Evolutionary conservation across 257 asterid genomes (phyloP).

Genomic region (Ajuga chamaepitys): DNA sequence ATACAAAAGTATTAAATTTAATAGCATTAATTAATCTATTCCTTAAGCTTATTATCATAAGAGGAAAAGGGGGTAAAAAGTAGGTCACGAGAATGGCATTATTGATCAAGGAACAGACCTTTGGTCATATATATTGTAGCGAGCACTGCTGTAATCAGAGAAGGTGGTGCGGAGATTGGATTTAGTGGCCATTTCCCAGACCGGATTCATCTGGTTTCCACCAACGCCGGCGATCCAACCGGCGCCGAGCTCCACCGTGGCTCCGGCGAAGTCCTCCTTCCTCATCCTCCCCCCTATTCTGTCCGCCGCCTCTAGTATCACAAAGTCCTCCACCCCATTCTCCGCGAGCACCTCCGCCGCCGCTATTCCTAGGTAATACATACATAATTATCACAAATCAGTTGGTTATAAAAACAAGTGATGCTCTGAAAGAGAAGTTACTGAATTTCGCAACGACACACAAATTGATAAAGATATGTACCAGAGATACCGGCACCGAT

Average conservation of each 20-base stretch:
- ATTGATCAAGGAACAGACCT: conserved; percentile 28
- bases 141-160: conserved; percentile 78
- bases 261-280: conserved; percentile 73
- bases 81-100: too few relatives aligned
- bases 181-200: conserved; percentile 71
- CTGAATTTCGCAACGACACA: not conserved
- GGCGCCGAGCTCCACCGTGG: conserved; percentile 88
- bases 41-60: not conserved
- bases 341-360: conserved; percentile 74
- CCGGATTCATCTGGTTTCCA: conserved; percentile 59
- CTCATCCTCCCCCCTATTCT: conserved; percentile 72
- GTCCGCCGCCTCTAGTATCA: conserved; percentile 75
- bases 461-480: not conserved
- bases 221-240: conserved; percentile 99
- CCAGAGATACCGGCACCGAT: conserved; percentile 25
- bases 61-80: too few relatives aligned
- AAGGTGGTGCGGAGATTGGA: conserved; percentile 69
- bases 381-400: not conserved
- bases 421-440: not conserved
- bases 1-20: not conserved
- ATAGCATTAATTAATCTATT: not conserved
- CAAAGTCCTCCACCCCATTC: conserved; percentile 72
- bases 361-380: conserved; percentile 42
- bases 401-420: not conserved
- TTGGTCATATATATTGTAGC: conserved; percentile 72